Evolutionary conservation across 148 eudicot genomes (phyloP), one percentile per base, ranked within the genome.

Genomic region (Agrostemma githago): DNA sequence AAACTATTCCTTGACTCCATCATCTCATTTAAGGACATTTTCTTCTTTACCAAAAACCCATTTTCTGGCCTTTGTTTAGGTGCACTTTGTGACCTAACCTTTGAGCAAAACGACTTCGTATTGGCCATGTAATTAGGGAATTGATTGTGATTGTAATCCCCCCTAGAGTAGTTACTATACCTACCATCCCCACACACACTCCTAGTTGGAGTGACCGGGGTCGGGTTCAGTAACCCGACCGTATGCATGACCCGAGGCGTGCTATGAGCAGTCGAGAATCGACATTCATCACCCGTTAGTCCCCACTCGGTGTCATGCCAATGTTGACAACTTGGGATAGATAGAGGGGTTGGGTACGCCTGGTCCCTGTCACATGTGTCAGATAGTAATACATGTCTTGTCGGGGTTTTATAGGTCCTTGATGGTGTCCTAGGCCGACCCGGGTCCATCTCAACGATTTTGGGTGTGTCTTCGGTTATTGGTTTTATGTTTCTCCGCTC

Each of bases 1-100:
- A 86, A 39, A 78, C 96, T 88, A 80, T 65, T 89, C 48, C 97
- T 88, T 15, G 87, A 79, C 80, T 91, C 98, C 87, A 91, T 86
- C 88, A 88, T 84, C 10, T 89, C 89, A 74, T 74, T 74, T 6
- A 92, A 80, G 3, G 91, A 86, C 37, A 87, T 38, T 81, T 74
- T 87, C 78, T 79, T 93, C 83, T 79, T 79, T 89, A 9, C 15
- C 11, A 11, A 15, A 4, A 61, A 15, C 79, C 87, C 79, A 5
- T 73, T 39, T 15, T 85, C 91, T 4, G 88, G 86, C 77, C 95
- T 86, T 46, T 88, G 91, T 7, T 79, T 89, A 0, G 91, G 95
- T 34, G 89, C 95, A 62, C 95, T 88, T 6, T 89, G 91, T 5
- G 95, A 89, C 87, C 95, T 83, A 26, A 82, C 79, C 66, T 88